Conservation (phyloP, 2,329 filamentous ascomycete genomes). For the Coleophoma eucalyptorum region DNA sequence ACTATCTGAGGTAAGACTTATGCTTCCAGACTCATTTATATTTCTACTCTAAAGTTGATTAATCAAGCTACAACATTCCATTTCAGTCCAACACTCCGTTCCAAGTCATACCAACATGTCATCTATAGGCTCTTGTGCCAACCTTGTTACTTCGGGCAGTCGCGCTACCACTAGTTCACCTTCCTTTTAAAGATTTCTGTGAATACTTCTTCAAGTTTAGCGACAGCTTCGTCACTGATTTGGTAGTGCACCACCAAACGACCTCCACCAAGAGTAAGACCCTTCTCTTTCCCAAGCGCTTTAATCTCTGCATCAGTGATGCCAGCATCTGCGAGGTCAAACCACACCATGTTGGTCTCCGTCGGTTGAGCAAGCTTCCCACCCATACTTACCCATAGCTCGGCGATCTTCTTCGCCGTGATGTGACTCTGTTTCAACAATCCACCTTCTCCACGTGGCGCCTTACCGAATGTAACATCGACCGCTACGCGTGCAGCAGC, state of each 20-base stretch:
- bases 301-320: constrained; percentile 49
- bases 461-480: constrained; percentile 70
- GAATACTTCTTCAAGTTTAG: constrained; percentile 43
- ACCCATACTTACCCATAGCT: constrained; percentile 56
- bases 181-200: constrained; percentile 22
- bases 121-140: too few relatives aligned
- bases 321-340: constrained; percentile 56
- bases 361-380: constrained; percentile 57
- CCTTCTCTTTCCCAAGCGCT: constrained; percentile 50
- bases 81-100: too few relatives aligned
- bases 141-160: too few relatives aligned
- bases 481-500: constrained; percentile 74
- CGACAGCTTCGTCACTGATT: constrained; percentile 57
- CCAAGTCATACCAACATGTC: too few relatives aligned
- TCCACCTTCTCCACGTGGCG: constrained; percentile 54
- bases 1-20: too few relatives aligned
- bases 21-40: too few relatives aligned
- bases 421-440: constrained; percentile 57
- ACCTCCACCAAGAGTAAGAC: constrained; percentile 51
- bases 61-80: too few relatives aligned
- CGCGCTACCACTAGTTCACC: constrained; percentile 1
- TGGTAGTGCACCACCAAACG: constrained; percentile 69
- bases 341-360: constrained; percentile 75
- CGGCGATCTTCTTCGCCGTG: constrained; percentile 57
- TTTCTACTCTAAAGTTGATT: too few relatives aligned